Percentiles rank a stretch among this genome's conserved stretches.
Conservation (phyloP, 1,284 basidiomycete species). For the Cryptococcus sp. region DNA sequence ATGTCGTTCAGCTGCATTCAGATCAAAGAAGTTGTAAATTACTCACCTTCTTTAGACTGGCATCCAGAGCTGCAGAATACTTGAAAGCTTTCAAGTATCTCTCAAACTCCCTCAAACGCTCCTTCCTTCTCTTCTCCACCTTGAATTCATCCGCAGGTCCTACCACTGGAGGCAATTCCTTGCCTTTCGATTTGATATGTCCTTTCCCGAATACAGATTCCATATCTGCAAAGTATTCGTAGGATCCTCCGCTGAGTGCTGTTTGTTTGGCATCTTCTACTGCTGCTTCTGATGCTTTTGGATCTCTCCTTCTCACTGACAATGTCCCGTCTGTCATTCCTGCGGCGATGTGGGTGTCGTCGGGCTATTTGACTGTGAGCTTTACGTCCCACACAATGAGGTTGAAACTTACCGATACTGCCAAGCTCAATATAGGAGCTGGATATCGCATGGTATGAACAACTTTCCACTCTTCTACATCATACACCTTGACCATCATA, state of each 20-base stretch:
- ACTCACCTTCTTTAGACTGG: conserved; percentile 73
- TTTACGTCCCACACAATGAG: not conserved
- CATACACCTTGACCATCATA: conserved; percentile 98
- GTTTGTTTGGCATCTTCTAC: conserved; percentile 50
- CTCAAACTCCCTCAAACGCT: conserved; percentile 82
- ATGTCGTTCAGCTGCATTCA: not conserved
- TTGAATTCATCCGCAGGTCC: conserved; percentile 65
- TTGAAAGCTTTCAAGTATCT: conserved; percentile 85
- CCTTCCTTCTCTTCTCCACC: conserved; percentile 67
- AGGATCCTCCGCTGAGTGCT: conserved; percentile 59
- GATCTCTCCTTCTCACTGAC: conserved; percentile 75
- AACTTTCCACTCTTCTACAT: conserved; percentile 87
- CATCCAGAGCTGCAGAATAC: conserved; percentile 89
- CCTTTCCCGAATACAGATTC: conserved; percentile 60
- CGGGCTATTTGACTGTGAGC: conserved; percentile 58
- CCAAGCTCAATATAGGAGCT: conserved; percentile 82
- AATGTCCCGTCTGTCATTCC: conserved; percentile 97
- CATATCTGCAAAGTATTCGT: conserved; percentile 65
- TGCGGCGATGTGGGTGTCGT: conserved; percentile 91
- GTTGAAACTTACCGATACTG: conserved; percentile 67
- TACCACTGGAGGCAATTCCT: conserved; percentile 49
- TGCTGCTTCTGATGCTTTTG: conserved; percentile 61
- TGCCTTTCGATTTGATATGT: conserved; percentile 55
- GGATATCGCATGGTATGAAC: conserved; percentile 99
- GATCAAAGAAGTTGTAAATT: not conserved